Conservation (phyloP, 768 basidiomycete genomes). For the Tephrocybe sp. region DNA sequence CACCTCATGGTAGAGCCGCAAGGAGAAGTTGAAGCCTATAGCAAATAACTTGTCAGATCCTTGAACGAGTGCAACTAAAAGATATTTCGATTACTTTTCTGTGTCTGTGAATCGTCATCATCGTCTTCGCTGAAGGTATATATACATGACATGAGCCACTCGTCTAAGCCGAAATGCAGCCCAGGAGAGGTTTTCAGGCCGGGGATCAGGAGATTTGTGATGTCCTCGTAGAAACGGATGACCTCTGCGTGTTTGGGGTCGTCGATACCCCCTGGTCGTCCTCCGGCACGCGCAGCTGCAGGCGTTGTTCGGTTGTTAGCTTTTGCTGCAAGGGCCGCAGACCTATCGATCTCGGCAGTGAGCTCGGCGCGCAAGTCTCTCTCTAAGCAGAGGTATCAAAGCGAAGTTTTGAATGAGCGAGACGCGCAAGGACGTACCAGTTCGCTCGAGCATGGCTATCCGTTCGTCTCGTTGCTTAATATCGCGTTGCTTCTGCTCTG, state of each 20-base stretch:
- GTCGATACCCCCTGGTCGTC: constrained; percentile 38
- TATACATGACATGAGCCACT: constrained; percentile 65
- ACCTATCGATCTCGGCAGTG: constrained; percentile 61
- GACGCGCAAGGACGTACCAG: constrained; percentile 38
- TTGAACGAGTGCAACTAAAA: constrained; percentile 2
- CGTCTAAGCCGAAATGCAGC: constrained; percentile 48
- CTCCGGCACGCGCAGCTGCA: constrained; percentile 32
- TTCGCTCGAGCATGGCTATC: constrained; percentile 46
- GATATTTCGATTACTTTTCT: constrained; percentile 37
- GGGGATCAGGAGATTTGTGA: constrained; percentile 76
- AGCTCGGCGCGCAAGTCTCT: constrained; percentile 54
- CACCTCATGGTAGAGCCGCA: constrained; percentile 48
- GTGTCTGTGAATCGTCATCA: constrained; percentile 21
- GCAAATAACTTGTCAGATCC: constrained; percentile 3
- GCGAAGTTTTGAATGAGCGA: background rate
- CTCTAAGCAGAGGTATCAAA: constrained; percentile 34
- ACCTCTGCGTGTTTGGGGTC: constrained; percentile 62
- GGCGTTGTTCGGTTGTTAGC: constrained; percentile 41
- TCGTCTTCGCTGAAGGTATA: constrained; percentile 53
- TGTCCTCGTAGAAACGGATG: constrained; percentile 80
- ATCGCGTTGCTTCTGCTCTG: constrained; percentile 42
- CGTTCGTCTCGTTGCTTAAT: constrained; percentile 45
- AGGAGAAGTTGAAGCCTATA: constrained; percentile 60
- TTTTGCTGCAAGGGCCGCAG: constrained; percentile 42
- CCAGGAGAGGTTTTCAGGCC: constrained; percentile 47